A percentile compares a stretch with the other conserved stretches of the same genome.
phyloP scores from a whole-genome alignment of 1,139 yeast species.

The Geotrichum fermentans region DNA sequence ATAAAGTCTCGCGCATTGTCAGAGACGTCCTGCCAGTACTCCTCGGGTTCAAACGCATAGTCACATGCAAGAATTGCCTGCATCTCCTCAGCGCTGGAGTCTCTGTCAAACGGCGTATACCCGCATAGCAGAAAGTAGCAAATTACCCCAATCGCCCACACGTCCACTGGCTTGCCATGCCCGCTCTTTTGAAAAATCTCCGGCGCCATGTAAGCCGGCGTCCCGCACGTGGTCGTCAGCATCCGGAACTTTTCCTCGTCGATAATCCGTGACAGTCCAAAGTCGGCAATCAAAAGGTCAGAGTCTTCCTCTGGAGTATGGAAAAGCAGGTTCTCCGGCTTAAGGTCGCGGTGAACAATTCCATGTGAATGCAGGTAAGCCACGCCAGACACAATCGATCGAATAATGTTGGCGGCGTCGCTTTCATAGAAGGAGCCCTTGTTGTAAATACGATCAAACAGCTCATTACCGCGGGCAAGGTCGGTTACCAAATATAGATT shows the following conservation, averaged over 20 bases:
- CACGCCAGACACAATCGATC: conserved; percentile 48
- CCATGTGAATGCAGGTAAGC: conserved; percentile 71
- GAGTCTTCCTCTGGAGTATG: conserved; percentile 41
- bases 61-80: conserved; percentile 57
- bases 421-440: conserved; percentile 48
- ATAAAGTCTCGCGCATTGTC: conserved; percentile 56
- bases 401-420: conserved; percentile 50
- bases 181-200: conserved; percentile 53
- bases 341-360: conserved; percentile 85
- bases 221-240: conserved; percentile 55
- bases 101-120: conserved; percentile 76
- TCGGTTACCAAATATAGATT: conserved; percentile 60
- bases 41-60: conserved; percentile 55
- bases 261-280: conserved; percentile 55
- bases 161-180: conserved; percentile 58
- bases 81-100: conserved; percentile 62
- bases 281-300: conserved; percentile 63
- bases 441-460: conserved; percentile 55
- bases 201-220: conserved; percentile 74
- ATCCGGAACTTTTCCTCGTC: conserved; percentile 46
- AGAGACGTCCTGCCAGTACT: conserved; percentile 54
- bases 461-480: conserved; percentile 65
- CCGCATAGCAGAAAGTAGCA: conserved; percentile 70
- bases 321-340: conserved; percentile 84
- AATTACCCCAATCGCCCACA: conserved; percentile 76